phyloP scores from a whole-genome alignment of 148 eudicot species.

The Spergularia marina region DNA sequence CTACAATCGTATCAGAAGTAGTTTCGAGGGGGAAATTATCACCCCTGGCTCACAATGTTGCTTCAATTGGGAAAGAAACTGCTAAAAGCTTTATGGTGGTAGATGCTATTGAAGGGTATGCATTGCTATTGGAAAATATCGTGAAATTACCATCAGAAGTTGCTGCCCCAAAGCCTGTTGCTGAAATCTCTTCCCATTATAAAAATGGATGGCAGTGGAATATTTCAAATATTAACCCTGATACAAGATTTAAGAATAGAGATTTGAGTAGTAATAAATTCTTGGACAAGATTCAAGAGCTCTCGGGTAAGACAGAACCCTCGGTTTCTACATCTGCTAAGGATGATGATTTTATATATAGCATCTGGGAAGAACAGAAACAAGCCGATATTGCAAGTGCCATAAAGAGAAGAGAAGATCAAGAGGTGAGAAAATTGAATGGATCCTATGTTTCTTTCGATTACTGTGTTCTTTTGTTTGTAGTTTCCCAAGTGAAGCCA shows the following conservation, averaged over 20 bases:
- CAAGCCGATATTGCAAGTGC: conserved; percentile 34
- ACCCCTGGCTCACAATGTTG: conserved; percentile 57
- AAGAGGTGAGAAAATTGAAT: conserved; percentile 48
- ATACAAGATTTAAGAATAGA: conserved; percentile 30
- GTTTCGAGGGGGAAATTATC: conserved; percentile 61
- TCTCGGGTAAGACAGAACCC: conserved; percentile 33
- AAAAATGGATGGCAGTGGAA: conserved; percentile 77
- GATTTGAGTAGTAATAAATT: conserved; percentile 30
- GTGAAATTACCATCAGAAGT: conserved; percentile 81
- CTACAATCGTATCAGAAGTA: conserved; percentile 46
- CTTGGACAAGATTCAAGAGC: conserved; percentile 52
- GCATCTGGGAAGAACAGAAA: conserved; percentile 81
- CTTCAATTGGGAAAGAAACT: conserved; percentile 59
- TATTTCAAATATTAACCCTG: conserved; percentile 43
- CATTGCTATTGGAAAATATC: conserved; percentile 51
- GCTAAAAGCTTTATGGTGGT: conserved; percentile 64
- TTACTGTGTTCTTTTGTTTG: neutral
- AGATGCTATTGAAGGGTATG: conserved; percentile 79
- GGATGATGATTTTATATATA: conserved; percentile 49
- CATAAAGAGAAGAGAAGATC: conserved; percentile 76
- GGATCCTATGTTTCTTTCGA: neutral
- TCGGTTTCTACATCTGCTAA: conserved; percentile 26
- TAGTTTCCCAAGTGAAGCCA: neutral
- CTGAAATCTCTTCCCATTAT: conserved; percentile 46
- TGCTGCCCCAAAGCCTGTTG: conserved; percentile 46